These are phyloP conservation scores for Quercus engelmannii DNA, from an alignment of 306 rosid genomes.

Conservation along the genomic window DNA sequence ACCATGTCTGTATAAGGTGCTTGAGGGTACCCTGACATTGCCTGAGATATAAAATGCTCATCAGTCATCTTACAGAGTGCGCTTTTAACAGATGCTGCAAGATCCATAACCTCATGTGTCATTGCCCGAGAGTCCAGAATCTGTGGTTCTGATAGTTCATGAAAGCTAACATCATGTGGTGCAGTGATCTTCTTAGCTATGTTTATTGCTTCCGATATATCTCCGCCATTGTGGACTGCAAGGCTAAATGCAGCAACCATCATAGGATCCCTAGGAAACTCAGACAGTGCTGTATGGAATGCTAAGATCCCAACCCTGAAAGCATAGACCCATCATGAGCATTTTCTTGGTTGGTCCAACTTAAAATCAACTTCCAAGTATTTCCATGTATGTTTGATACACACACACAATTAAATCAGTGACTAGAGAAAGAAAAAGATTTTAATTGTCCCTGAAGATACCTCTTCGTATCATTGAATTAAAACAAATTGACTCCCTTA, in stretches of 20 bases:
- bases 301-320: conserved; percentile 87
- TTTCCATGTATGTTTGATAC: neutral
- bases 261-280: conserved; percentile 58
- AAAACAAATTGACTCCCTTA: too few relatives aligned
- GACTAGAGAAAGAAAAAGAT: too few relatives aligned
- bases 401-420: too few relatives aligned
- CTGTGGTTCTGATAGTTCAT: conserved; percentile 58
- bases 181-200: conserved; percentile 61
- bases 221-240: conserved; percentile 79
- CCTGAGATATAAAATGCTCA: conserved; percentile 60
- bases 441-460: too few relatives aligned
- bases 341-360: conserved; percentile 23
- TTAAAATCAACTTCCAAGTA: conserved; percentile 11
- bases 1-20: conserved; percentile 84
- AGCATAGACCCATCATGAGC: conserved; percentile 31
- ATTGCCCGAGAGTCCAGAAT: conserved; percentile 35
- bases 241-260: conserved; percentile 84
- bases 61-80: conserved; percentile 64
- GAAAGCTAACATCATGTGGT: conserved; percentile 51
- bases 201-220: conserved; percentile 57
- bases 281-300: conserved; percentile 66
- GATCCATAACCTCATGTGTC: conserved; percentile 48
- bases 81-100: conserved; percentile 45
- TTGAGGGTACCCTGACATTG: conserved; percentile 65
- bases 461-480: too few relatives aligned